A percentile compares a stretch with the other conserved stretches of the same genome.
Conservation (phyloP, 805 yeast genomes). For the Candida qinlingensis region DNA sequence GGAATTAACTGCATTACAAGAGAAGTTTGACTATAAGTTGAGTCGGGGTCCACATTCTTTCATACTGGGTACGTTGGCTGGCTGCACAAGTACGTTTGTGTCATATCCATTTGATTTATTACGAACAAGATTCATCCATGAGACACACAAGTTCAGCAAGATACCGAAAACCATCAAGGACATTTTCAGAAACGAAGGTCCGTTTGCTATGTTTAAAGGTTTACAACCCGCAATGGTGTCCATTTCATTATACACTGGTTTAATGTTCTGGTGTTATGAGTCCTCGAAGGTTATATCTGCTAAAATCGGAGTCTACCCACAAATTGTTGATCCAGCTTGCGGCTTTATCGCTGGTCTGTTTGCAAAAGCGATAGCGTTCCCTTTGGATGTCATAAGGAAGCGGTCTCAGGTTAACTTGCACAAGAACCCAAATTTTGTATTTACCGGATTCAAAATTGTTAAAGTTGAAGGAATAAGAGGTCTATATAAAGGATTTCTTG, state of each 20-base stretch:
- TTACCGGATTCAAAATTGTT: conserved; percentile 35
- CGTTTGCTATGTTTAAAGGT: conserved; percentile 45
- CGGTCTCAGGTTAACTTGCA: conserved; percentile 61
- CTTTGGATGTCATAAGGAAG: conserved; percentile 78
- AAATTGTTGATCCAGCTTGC: conserved; percentile 45
- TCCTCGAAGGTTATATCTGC: conserved; percentile 18
- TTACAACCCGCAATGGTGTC: conserved; percentile 47
- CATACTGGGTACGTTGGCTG: conserved; percentile 73
- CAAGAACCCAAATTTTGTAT: conserved; percentile 25
- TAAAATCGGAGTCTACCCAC: conserved; percentile 9
- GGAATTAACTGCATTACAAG: conserved; percentile 31
- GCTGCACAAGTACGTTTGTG: conserved; percentile 60
- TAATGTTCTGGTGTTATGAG: conserved; percentile 70
- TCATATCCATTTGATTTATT: conserved; percentile 92
- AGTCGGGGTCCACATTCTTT: conserved; percentile 31
- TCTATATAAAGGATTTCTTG: conserved; percentile 66
- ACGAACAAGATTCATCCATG: conserved; percentile 68
- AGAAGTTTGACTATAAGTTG: conserved; percentile 8
- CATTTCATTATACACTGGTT: conserved; percentile 65
- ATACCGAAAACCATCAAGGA: conserved; percentile 24
- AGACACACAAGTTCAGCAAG: conserved; percentile 19
- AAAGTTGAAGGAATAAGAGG: conserved; percentile 58
- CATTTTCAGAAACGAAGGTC: conserved; percentile 37
- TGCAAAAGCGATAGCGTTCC: conserved; percentile 74
- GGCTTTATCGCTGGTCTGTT: conserved; percentile 73